phyloP scores from a whole-genome alignment of 768 basidiomycete genomes.

The Pleurotus tuber-regium region DNA sequence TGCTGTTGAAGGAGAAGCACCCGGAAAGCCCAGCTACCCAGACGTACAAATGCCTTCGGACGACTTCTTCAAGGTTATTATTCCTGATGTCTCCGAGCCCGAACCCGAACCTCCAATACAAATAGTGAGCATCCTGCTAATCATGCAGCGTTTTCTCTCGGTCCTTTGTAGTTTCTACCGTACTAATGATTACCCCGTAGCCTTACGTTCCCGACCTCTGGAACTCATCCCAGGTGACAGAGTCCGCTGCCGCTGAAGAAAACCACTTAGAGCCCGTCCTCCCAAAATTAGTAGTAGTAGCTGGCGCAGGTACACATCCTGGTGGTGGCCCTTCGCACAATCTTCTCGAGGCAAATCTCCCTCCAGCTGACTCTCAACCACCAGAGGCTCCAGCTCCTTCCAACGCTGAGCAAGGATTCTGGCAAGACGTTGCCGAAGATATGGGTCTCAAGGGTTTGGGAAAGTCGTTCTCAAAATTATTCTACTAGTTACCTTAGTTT shows the following conservation, averaged over 20 bases:
- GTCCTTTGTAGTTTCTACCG: no score
- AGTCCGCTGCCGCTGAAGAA: slow-evolving; percentile 4
- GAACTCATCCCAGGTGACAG: slow-evolving; percentile 17
- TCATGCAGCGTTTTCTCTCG: slow-evolving; percentile 11
- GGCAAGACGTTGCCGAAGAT: slow-evolving; percentile 45
- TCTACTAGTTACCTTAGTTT: background rate
- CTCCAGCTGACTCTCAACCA: background rate
- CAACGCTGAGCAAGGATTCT: slow-evolving; percentile 27
- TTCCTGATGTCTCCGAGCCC: slow-evolving; percentile 55
- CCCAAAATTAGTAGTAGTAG: slow-evolving; percentile 27
- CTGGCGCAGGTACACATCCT: slow-evolving; percentile 18
- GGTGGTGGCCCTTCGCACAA: slow-evolving; percentile 24
- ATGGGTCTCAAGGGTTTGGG: slow-evolving; percentile 23
- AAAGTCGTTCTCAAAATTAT: background rate
- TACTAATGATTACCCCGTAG: slow-evolving; percentile 28
- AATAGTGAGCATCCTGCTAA: slow-evolving; percentile 39
- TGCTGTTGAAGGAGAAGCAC: slow-evolving; percentile 29
- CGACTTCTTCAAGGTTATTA: slow-evolving; percentile 42
- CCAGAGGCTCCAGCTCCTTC: slow-evolving; percentile 5
- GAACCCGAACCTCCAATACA: slow-evolving; percentile 44
- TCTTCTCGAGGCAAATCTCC: slow-evolving; percentile 17
- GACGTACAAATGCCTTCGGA: slow-evolving; percentile 27
- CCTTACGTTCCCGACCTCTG: slow-evolving; percentile 49
- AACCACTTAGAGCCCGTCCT: slow-evolving; percentile 13
- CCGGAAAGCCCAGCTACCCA: slow-evolving; percentile 38